These are phyloP conservation scores for Hypoxylon lenormandii DNA, from an alignment of 495 filamentous ascomycete genomes.

Conservation along the genomic window DNA sequence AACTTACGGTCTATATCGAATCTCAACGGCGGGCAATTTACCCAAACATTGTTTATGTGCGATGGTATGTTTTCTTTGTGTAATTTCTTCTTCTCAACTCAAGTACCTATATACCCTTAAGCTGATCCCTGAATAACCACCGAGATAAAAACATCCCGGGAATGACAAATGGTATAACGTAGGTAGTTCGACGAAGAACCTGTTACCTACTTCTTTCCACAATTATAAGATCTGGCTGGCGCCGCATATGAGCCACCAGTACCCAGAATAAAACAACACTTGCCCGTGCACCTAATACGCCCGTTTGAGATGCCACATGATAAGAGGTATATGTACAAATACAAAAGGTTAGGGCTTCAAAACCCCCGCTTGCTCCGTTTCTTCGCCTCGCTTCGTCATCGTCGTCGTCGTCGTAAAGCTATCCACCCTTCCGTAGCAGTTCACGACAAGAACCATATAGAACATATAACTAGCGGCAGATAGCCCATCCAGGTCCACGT, in stretches of 20 bases:
- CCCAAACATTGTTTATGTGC: too few relatives aligned
- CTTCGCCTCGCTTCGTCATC: neutral
- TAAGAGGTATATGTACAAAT: conserved; percentile 38
- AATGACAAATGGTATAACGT: neutral
- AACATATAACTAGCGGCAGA: conserved; percentile 52
- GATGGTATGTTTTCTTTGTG: too few relatives aligned
- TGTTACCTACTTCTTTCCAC: neutral
- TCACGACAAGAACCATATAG: conserved; percentile 54
- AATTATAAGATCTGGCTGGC: conserved; percentile 18
- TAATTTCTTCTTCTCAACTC: too few relatives aligned
- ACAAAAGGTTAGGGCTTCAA: neutral
- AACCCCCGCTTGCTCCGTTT: neutral
- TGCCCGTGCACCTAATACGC: conserved; percentile 24
- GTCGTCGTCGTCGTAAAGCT: conserved; percentile 1
- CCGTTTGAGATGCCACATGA: conserved; percentile 30
- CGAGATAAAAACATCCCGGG: neutral
- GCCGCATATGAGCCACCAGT: neutral
- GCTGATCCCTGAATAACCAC: too few relatives aligned
- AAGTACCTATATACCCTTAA: too few relatives aligned
- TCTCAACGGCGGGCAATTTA: too few relatives aligned
- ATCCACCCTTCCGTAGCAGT: neutral
- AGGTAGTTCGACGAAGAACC: conserved; percentile 4
- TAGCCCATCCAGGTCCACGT: conserved; percentile 52
- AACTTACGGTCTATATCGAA: too few relatives aligned
- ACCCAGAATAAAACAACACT: conserved; percentile 4